Evolutionary conservation across 306 rosid genomes (phyloP), one percentile per base, ranked within the genome.

Genomic region (Cicer arietinum): DNA sequence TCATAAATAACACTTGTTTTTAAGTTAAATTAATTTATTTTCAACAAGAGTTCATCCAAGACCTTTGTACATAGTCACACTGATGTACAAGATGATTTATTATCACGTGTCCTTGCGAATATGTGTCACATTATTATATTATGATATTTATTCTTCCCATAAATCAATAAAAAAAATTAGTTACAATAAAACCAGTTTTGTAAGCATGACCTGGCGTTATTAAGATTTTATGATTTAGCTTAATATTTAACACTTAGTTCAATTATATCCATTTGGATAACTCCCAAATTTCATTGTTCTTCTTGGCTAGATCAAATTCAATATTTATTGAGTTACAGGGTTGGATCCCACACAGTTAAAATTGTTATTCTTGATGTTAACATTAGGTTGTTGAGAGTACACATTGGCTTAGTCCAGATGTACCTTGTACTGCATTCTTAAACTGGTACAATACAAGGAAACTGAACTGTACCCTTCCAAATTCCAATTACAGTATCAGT

Each of bases 31-130:
- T 25, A 44, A 61, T 68, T 25, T 47, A 53, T 60, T 45, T 40
- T 43, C 41, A 64, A 25, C 44, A 13, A 69, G 66, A 75, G 16
- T 40, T 56, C 66, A 46, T 74, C 75, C 43, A 69, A 74, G 16
- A 45, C 56, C 42, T 12, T 18, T 10, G 44, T 17, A 53, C 66
- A 52, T 51, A 56, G 51, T 63, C 45, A 63, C 65, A 9, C 59
- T 69, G 62, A 43, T 69, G 37, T 69, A 79, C 20, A 10, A n/a
- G 51, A 22, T 51, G 12, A 50, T 60, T 69, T 44, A 69, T 17
- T 56, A 20, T n/a, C 45, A 73, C 52, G 13, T 57, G 39, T 67
- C 76, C 40, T 7, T 37, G 67, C 41, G 52, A 73, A 43, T 67
- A 30, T 41, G 64, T 10, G 18, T 52, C 69, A 60, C 51, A 43